Base-by-base conservation (phyloP, 805 yeast species). In the Cephaloascus fragrans region DNA sequence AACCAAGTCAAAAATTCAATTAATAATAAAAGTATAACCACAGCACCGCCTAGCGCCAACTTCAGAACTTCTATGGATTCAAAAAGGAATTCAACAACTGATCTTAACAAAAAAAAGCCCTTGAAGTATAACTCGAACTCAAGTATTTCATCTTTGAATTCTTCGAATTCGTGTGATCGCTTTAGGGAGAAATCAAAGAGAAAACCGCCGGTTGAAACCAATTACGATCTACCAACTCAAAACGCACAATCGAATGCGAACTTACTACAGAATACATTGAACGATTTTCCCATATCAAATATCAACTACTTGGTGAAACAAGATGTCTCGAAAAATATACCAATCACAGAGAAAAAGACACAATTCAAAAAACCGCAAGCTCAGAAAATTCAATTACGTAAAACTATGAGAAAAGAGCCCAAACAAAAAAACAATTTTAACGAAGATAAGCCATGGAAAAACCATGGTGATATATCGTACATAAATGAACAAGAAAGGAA, bases 371-470 rank as follows among this genome's bases (percentile, higher is more conserved):
- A 17, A 44, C 38, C 40, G 47, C 43, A 8, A 12, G 28, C 12
- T 12, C 50, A 47, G 31, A 53, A 52, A 3, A 66, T 73, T 18
- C 67, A 64, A 35, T 64, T 75, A 46, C 68, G 64, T 40, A 69
- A 76, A 4, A 75, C 81, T 3, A 62, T 75, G 67, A 55, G 81
- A 26, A 64, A 67, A 48, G 62, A 59, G 32, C 56, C 57, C 50
- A 62, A 57, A 39, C 69, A 66, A 43, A 63, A 62, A 41, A 51
- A 64, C 15, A 56, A 57, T 19, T 88, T 89, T 57, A 82, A 89
- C 53, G 95, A 83, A 50, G 85, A 83, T 43, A 87, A 88, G 57
- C 97, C 97, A 0, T 88, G 97, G 96, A 88, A 89, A 50, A 79
- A 81, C 50, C 97, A 87, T 57, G 66, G 65, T 23, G 83, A 77